Evolutionary conservation across 139 green algal species (phyloP), one percentile per base, ranked within the genome.

Genomic region (Chlamydomonas sphaeroides): DNA sequence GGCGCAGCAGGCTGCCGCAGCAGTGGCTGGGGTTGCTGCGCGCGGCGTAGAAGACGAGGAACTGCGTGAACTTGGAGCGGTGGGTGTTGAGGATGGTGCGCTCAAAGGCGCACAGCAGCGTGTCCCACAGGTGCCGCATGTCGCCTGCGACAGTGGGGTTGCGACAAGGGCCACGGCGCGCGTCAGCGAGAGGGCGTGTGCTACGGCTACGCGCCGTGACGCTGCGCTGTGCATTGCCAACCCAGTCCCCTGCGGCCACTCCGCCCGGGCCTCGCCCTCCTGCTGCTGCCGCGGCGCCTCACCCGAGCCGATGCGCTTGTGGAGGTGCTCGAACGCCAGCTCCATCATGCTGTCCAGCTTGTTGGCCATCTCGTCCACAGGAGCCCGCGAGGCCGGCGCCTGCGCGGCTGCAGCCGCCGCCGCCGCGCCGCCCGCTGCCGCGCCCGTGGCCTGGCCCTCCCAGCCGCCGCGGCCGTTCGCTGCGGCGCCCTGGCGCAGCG

Each of bases 1-100:
- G 72, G 10, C 83, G 42, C 45, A 53, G 41, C 53, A 98, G 92
- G 66, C 69, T 70, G 69, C 61, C 74, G 23, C 79, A 88, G 86
- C 90, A 94, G 11, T 69, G 51, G 62, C 80, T 48, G 15, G 91
- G 92, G 23, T 86, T 73, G 57, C 86, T 68, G 30, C 71, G 18
- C 56, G 57, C 77, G 32, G 89, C 39, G 68, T 92, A 94, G 77
- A 94, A 98, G 2, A 98, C 38, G 36, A 97, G 78, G 85, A 93
- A 98, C 91, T 98, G 95, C 26, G 92, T 95, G 87, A 98, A 98
- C 88, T 98, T 98, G 84, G 91, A 97, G 65, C 94, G 89, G 80
- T 97, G 91, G 8, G 94, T 95, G 59, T 92, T 90, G 25, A 98
- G 91, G 63, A 98, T 86, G 45, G 84, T 90, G 41, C 86, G 81